Evolutionary conservation across 768 basidiomycete species (phyloP).

Genomic region (Leccinum ochraceum): DNA sequence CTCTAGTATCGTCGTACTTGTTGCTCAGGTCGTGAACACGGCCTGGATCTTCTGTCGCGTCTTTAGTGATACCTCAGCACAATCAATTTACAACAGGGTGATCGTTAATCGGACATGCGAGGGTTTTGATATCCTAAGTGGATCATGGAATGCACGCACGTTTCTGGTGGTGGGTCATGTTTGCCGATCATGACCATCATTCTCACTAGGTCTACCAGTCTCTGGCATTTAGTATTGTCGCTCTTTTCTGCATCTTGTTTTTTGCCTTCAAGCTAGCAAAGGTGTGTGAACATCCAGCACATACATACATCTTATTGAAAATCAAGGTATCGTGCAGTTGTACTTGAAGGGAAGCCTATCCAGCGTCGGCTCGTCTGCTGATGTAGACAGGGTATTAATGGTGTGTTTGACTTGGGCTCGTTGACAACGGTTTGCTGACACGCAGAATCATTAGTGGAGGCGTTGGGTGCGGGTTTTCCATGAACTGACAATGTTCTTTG

Average conservation of each 20-base stretch:
- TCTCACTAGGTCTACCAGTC: conserved; percentile 28
- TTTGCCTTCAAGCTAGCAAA: conserved; percentile 46
- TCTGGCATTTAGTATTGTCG: conserved; percentile 39
- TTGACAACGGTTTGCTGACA: not conserved
- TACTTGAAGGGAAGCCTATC: conserved; percentile 49
- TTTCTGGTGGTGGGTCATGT: conserved; percentile 36
- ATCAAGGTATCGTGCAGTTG: conserved; percentile 29
- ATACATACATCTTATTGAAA: not conserved
- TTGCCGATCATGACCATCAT: not conserved
- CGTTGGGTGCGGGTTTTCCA: conserved; percentile 49
- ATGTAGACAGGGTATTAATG: conserved; percentile 49
- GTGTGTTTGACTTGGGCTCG: conserved; percentile 25
- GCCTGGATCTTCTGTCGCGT: conserved; percentile 51
- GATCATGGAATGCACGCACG: conserved; percentile 40
- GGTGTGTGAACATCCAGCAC: conserved; percentile 26
- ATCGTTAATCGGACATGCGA: conserved; percentile 42
- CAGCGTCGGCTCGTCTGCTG: conserved; percentile 48
- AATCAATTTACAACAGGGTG: conserved; percentile 33
- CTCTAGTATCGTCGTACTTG: conserved; percentile 37
- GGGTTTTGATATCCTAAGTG: conserved; percentile 41
- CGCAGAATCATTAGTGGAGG: conserved; percentile 38
- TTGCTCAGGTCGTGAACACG: conserved; percentile 47
- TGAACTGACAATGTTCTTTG: conserved; percentile 52
- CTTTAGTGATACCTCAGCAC: conserved; percentile 32
- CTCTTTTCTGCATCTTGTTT: conserved; percentile 39